Percentiles rank a stretch among this genome's conserved stretches.
phyloP scores from a whole-genome alignment of 768 basidiomycete species.

The Macrocybe gigantea region DNA sequence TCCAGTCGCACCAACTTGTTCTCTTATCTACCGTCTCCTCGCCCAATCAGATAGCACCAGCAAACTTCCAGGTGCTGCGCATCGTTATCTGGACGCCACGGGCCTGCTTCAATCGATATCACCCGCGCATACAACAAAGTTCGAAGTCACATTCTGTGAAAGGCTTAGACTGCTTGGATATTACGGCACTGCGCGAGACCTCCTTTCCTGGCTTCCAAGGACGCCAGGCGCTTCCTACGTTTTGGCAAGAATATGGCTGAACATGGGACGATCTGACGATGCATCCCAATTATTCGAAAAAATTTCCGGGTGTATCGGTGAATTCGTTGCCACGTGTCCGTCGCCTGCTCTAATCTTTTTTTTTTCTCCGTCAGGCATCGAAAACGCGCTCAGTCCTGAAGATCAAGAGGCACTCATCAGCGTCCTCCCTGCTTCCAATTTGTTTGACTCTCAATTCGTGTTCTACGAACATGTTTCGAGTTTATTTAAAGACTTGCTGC shows the following conservation, averaged over 20 bases:
- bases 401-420: conserved; percentile 57
- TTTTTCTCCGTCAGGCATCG: conserved; percentile 30
- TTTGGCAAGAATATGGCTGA: conserved; percentile 59
- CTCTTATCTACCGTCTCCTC: conserved; percentile 60
- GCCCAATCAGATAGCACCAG: conserved; percentile 41
- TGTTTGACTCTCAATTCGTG: conserved; percentile 55
- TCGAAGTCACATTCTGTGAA: conserved; percentile 72
- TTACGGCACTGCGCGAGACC: conserved; percentile 51
- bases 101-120: conserved; percentile 65
- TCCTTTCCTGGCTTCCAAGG: conserved; percentile 73
- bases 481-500: conserved; percentile 60
- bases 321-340: conserved; percentile 17
- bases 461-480: conserved; percentile 76
- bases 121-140: conserved; percentile 58
- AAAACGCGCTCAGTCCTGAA: conserved; percentile 47
- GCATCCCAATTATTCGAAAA: conserved; percentile 69
- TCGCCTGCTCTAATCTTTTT: conserved; percentile 5
- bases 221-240: conserved; percentile 76
- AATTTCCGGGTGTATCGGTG: conserved; percentile 72
- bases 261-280: conserved; percentile 64
- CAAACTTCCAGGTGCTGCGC: conserved; percentile 54
- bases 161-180: conserved; percentile 60
- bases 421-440: conserved; percentile 53
- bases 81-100: conserved; percentile 62
- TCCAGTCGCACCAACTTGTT: conserved; percentile 46